Evolutionary conservation across 2,329 filamentous ascomycete genomes (phyloP).

Genomic region (Huntiella moniliformis): DNA sequence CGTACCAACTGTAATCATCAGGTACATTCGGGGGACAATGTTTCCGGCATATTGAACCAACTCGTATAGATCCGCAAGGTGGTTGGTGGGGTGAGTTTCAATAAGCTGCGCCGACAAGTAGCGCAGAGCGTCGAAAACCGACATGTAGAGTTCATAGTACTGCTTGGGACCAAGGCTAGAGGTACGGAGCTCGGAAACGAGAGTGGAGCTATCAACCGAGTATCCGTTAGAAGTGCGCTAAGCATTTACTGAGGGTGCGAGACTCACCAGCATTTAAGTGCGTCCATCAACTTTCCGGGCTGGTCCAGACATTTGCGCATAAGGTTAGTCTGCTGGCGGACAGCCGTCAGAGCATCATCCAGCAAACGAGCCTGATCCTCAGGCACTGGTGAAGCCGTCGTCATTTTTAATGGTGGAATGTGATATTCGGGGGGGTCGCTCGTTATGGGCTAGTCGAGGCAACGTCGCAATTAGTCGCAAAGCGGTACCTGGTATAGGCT

Average conservation of each 20-base stretch:
- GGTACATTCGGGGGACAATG: slow-evolving; percentile 85
- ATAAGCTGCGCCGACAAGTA: slow-evolving; percentile 92
- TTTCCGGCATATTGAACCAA: slow-evolving; percentile 96
- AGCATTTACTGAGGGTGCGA: too few species aligned
- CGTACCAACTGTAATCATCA: slow-evolving; percentile 98
- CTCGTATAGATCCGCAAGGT: slow-evolving; percentile 94
- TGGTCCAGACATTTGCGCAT: slow-evolving; percentile 98
- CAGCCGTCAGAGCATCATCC: slow-evolving; percentile 89
- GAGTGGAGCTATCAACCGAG: slow-evolving; percentile 54
- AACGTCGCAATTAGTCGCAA: too few species aligned
- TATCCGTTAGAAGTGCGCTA: not conserved
- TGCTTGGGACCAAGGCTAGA: slow-evolving; percentile 97
- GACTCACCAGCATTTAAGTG: slow-evolving; percentile 87
- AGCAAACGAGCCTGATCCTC: slow-evolving; percentile 82
- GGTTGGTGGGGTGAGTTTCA: slow-evolving; percentile 93
- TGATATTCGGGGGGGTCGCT: not conserved
- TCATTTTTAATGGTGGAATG: slow-evolving; percentile 17
- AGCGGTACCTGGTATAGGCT: too few species aligned
- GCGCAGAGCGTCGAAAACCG: slow-evolving; percentile 91
- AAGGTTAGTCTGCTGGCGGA: slow-evolving; percentile 87
- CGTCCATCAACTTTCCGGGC: slow-evolving; percentile 97
- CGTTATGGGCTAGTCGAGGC: not conserved
- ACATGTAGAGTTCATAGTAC: slow-evolving; percentile 99
- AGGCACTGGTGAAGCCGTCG: slow-evolving; percentile 37
- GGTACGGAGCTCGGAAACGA: slow-evolving; percentile 95